Conservation (phyloP, 2,329 filamentous ascomycete genomes). For the Diaporthe longicolla region DNA sequence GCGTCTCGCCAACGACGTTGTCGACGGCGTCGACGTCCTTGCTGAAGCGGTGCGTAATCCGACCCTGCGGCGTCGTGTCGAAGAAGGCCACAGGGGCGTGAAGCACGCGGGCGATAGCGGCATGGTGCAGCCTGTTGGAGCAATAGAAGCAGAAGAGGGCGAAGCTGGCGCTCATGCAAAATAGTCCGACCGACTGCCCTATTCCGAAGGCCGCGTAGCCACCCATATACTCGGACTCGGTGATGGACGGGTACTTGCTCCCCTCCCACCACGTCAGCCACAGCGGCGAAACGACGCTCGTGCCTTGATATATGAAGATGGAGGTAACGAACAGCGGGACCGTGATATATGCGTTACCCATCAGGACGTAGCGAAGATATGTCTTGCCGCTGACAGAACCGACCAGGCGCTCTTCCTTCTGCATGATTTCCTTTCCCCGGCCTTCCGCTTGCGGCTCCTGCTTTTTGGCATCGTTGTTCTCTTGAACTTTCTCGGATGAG, state of each 20-base stretch:
- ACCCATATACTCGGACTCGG: slow-evolving; percentile 64
- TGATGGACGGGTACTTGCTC: slow-evolving; percentile 59
- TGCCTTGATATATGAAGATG: slow-evolving; percentile 70
- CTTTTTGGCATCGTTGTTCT: background rate
- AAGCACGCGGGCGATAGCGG: slow-evolving; percentile 24
- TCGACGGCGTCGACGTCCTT: slow-evolving; percentile 80
- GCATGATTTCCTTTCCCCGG: slow-evolving; percentile 73
- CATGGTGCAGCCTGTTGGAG: slow-evolving; percentile 72
- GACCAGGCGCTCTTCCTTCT: slow-evolving; percentile 65
- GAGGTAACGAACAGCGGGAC: slow-evolving; percentile 65
- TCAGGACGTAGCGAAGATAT: slow-evolving; percentile 72
- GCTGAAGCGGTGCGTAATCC: slow-evolving; percentile 78
- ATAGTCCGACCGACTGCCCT: slow-evolving; percentile 69
- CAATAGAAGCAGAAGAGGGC: slow-evolving; percentile 75
- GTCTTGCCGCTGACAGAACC: slow-evolving; percentile 63
- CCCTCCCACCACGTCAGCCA: slow-evolving; percentile 80
- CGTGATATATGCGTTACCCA: slow-evolving; percentile 67
- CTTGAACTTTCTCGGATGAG: background rate
- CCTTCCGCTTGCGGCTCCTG: slow-evolving; percentile 45
- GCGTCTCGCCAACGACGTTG: slow-evolving; percentile 74
- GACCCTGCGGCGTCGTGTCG: slow-evolving; percentile 77
- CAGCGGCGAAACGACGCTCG: slow-evolving; percentile 74
- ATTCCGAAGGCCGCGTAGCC: slow-evolving; percentile 71
- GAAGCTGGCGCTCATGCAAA: slow-evolving; percentile 72
- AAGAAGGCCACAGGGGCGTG: slow-evolving; percentile 60